Evolutionary conservation across 1,284 basidiomycete species (phyloP).

Genomic region (Stygiomarasmius scandens): DNA sequence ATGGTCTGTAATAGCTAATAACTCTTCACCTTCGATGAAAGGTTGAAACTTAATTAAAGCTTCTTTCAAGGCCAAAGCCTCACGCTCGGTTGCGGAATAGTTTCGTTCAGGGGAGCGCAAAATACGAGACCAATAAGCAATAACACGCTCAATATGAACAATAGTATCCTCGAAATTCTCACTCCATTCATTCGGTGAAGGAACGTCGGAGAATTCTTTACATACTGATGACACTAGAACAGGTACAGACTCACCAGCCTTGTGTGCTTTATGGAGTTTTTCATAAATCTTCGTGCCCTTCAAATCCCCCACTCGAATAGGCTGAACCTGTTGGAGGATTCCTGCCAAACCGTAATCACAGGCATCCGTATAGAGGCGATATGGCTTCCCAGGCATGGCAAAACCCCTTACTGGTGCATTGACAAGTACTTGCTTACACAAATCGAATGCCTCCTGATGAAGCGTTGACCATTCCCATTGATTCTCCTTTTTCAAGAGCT

Average conservation of each 20-base stretch:
- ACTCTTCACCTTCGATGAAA: constrained; percentile 27
- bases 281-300: constrained; percentile 12
- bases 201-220: constrained; percentile 12
- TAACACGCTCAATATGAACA: constrained; percentile 31
- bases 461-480: constrained; percentile 30
- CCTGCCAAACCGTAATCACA: constrained; percentile 35
- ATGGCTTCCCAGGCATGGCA: constrained; percentile 33
- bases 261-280: constrained; percentile 15
- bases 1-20: constrained; percentile 32
- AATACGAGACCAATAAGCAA: constrained; percentile 32
- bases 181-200: constrained; percentile 19
- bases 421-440: constrained; percentile 26
- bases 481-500: constrained; percentile 22
- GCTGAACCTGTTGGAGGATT: constrained; percentile 26
- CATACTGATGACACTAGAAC: constrained; percentile 20
- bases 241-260: constrained; percentile 19
- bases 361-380: constrained; percentile 41
- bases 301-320: constrained; percentile 13
- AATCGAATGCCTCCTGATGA: constrained; percentile 27
- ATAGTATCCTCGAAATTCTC: constrained; percentile 26
- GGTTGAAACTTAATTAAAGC: constrained; percentile 28
- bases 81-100: constrained; percentile 18
- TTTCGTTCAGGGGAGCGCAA: constrained; percentile 13
- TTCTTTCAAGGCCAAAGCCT: constrained; percentile 32
- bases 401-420: constrained; percentile 33